phyloP scores from a whole-genome alignment of 345 rosid species.

The Lepidium aucheri region DNA sequence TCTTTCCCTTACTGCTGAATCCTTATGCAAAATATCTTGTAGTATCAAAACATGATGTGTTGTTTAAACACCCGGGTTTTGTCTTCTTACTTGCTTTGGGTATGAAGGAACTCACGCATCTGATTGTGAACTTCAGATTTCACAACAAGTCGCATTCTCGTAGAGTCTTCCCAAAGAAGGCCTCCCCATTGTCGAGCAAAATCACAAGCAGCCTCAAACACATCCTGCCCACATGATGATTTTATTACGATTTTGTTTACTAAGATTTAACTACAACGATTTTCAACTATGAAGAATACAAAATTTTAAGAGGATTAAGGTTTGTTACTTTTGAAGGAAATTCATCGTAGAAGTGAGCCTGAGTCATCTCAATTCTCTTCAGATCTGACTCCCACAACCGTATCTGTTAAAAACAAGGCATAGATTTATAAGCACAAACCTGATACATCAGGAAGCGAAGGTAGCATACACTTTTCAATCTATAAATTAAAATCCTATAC shows the following conservation, averaged over 20 bases:
- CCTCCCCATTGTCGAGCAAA: slow-evolving; percentile 67
- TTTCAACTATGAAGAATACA: background rate
- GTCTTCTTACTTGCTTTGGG: slow-evolving; percentile 38
- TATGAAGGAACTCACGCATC: slow-evolving; percentile 76
- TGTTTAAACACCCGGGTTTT: background rate
- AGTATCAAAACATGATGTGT: background rate
- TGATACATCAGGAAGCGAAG: background rate
- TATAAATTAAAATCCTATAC: background rate
- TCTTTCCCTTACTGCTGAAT: background rate
- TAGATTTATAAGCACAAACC: background rate
- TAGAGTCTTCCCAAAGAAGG: slow-evolving; percentile 91
- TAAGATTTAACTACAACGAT: background rate
- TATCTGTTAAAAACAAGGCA: slow-evolving; percentile 41
- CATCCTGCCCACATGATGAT: slow-evolving; percentile 41
- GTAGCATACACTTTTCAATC: background rate
- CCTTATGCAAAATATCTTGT: background rate
- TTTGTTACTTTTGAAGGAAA: slow-evolving; percentile 71
- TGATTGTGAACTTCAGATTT: slow-evolving; percentile 74
- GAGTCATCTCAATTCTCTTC: slow-evolving; percentile 82
- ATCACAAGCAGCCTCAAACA: slow-evolving; percentile 75
- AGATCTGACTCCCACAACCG: slow-evolving; percentile 94
- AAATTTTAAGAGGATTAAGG: background rate
- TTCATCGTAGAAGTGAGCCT: slow-evolving; percentile 70
- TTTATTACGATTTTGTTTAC: background rate
- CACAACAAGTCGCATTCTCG: slow-evolving; percentile 72